Conservation (phyloP, 192 early-diverging fungal species). For the Backusella australiensis region DNA sequence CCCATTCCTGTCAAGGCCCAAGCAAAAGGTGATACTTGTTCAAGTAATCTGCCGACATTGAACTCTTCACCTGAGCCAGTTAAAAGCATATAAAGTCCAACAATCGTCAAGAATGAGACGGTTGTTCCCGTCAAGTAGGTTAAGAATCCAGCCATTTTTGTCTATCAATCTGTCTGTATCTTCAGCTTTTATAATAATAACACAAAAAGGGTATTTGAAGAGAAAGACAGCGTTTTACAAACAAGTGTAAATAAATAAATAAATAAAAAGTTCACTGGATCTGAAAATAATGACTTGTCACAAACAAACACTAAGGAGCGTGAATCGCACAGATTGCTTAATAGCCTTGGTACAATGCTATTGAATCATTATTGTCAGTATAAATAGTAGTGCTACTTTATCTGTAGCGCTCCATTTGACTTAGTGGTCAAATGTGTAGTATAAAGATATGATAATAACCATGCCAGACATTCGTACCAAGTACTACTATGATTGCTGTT, state of each 20-base stretch:
- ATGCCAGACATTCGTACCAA: no score
- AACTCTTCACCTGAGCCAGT: constrained; percentile 88
- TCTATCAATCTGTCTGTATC: neutral
- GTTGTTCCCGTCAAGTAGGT: constrained; percentile 24
- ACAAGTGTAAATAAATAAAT: no score
- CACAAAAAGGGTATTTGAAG: neutral
- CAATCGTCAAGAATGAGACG: constrained; percentile 41
- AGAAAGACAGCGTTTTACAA: no score
- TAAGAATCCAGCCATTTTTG: constrained; percentile 18
- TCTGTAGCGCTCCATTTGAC: no score
- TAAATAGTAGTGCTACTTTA: no score
- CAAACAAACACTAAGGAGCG: neutral
- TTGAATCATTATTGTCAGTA: no score
- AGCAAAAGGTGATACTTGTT: constrained; percentile 79
- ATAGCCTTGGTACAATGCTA: no score
- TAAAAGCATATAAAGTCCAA: constrained; percentile 79
- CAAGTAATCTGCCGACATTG: constrained; percentile 78
- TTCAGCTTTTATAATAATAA: neutral
- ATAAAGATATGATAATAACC: no score
- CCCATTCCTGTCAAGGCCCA: constrained; percentile 88
- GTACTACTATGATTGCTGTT: no score
- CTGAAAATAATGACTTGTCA: neutral
- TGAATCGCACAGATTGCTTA: neutral
- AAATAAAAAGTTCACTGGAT: neutral
- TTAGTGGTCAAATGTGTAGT: no score